Evolutionary conservation across 2,329 filamentous ascomycete genomes (phyloP), one percentile per base, ranked within the genome.

Genomic region (Claviceps cyperi): DNA sequence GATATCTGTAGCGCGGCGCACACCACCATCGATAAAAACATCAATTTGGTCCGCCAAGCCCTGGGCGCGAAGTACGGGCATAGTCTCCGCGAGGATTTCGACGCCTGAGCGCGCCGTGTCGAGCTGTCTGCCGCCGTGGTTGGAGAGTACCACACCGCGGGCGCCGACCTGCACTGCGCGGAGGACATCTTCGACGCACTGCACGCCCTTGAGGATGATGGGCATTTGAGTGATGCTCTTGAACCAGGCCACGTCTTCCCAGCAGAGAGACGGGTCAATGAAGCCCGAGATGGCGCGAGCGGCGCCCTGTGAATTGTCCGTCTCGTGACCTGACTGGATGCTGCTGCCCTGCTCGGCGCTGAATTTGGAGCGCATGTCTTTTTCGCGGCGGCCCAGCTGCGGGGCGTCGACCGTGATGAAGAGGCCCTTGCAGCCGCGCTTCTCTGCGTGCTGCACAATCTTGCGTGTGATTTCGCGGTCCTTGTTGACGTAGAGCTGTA

Each of bases 321-420:
- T 87, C 49, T 75, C 67, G 52, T 83, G 75, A 47, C 85, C 86
- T 13, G 71, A 72, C 68, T 97, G 92, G 14, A 97, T 87, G 61
- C 81, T 85, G 28, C 84, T 85, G 8, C 90, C 91, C 14, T 78
- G 77, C 58, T 95, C 91, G 38, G 79, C 80, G 37, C 79, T 80
- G 64, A 94, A 94, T 68, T 97, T 97, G 56, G 78, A 80, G 39
- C 92, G 86, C 92, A 97, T 97, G 65, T 97, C 92, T 72, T 97
- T 98, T 68, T 98, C 92, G 57, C 92, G 78, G 39, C 92, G 82
- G 41, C 92, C 92, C 21, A 98, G 81, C 67, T 97, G 91, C 5
- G 92, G 92, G 48, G 92, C 92, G 65, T 98, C 92, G 50, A 98
- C 92, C 2, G 92, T 98, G 70, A 98, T 96, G 74, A 98, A 98